Base-by-base conservation (phyloP, 306 rosid species). In the Malus fusca region DNA sequence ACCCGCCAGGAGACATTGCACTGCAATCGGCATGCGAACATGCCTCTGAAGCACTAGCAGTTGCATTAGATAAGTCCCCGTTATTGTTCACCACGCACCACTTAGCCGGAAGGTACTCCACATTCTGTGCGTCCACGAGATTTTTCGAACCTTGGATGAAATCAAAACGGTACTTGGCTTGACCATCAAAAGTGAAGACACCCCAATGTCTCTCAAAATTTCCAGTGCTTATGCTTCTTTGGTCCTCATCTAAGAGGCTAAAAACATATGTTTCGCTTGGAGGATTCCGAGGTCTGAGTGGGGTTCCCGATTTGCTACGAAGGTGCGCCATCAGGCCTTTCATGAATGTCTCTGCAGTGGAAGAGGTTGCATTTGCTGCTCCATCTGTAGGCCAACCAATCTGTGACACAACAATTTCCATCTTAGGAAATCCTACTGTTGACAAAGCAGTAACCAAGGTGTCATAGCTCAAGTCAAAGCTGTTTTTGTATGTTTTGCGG, bases 351-450 rank as follows among this genome's bases (percentile, higher is more conserved):
- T 90, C 93, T 10, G 98, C 97, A 11, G 78, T 80, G 67, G 72
- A 60, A 42, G 92, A 73, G 78, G 84, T 88, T n/a, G 97, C 97
- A 31, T 84, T 85, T 58, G 78, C 74, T 66, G 92, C 89, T 81
- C 95, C 98, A 53, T 94, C 98, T 10, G 98, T 92, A 22, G 98
- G 98, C 98, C 98, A 94, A 78, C 98, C 97, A 71, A 92, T 87
- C 85, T 94, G 93, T 2, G 93, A 87, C 79, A 94, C 90, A 30
- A 90, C 88, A 72, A 92, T 83, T 37, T 88, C 88, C 79, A 82
- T 88, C 35, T 80, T 76, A 37, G 96, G 83, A 83, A 86, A 94
- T 75, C 96, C 96, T 4, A n/a, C 84, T 5, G 52, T 64, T 42
- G 97, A 88, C 79, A 90, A 77, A 15, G 86, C 88, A 68, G 89